Base-by-base conservation (phyloP, 2,329 filamentous ascomycete genomes). In the Colletotrichum filicis region DNA sequence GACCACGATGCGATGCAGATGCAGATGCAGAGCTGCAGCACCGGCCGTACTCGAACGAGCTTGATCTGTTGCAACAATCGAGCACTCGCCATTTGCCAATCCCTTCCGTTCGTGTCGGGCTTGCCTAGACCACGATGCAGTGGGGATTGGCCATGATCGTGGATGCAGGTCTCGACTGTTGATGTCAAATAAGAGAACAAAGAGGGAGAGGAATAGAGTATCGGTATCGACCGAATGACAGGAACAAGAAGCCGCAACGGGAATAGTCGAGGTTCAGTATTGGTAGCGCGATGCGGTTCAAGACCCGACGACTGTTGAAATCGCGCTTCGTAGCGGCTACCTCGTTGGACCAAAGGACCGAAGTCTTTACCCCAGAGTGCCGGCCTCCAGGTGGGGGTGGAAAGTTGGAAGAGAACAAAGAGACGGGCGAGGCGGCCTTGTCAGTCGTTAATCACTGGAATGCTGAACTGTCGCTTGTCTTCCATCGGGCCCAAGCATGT, bases 391-490 rank as follows among this genome's bases (percentile, higher is more conserved):
- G 42, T 49, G 42, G 42, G 42, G 42, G 16, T n/a, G 42, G 8
- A 49, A 22, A n/a, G 19, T 49, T 11, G 59, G 70, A 60, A 61
- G 19, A 61, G 70, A 65, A 73, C 70, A 73, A 73, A 70, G 70
- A 28, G 16, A 22, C 42, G 16, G 42, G 61, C 46, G 37, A 30
- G n/a, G 52, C 46, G 59, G 19, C 60, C 37, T 42, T 42, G 37
- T 42, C 37, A 42, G 6, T 52, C 32, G 67, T 58, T 32, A 35
- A 46, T 30, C 30, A 14, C 12, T 56, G 60, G 60, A 30, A 46
- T 46, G 60, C n/a, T 24, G n/a, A 28, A 65, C 8, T 9, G 49
- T 46, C 42, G 42, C 19, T 22, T n/a, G 42, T 49, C 7, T n/a
- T 49, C 42, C 7, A 22, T 49, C 19, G 35, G 32, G 49, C 11